Conservation (phyloP, 2,329 filamentous ascomycete genomes). For the Colletotrichum sp. region DNA sequence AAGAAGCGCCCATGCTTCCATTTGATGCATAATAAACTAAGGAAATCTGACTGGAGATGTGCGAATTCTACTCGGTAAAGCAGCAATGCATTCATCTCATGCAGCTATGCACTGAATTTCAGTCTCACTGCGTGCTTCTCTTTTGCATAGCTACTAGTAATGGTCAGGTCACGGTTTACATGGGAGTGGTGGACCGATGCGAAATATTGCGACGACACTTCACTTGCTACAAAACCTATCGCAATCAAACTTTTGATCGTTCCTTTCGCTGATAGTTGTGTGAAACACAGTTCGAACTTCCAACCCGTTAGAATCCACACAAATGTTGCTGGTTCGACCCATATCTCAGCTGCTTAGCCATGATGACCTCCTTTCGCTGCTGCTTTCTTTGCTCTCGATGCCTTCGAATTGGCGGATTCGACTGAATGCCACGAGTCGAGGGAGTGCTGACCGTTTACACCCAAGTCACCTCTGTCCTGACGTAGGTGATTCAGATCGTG, state of each 20-base stretch:
- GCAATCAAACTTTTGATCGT: neutral
- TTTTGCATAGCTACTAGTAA: neutral
- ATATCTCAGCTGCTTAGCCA: neutral
- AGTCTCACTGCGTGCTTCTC: neutral
- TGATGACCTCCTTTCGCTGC: neutral
- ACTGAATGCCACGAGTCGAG: neutral
- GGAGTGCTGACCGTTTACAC: neutral
- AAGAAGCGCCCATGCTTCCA: accelerated
- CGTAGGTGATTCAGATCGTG: neutral
- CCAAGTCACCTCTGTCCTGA: neutral
- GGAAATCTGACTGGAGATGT: neutral
- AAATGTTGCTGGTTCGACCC: neutral
- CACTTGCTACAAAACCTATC: neutral
- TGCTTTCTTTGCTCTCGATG: neutral
- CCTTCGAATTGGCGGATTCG: neutral
- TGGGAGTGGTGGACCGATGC: neutral
- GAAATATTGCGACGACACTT: neutral
- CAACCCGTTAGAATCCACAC: neutral
- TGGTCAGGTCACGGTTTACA: neutral
- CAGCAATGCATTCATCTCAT: neutral
- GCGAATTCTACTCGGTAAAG: neutral
- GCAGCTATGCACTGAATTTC: accelerated
- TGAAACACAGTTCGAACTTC: neutral
- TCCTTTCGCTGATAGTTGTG: neutral
- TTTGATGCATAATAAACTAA: neutral